Evolutionary conservation across 2,329 filamentous ascomycete genomes (phyloP), one percentile per base, ranked within the genome.

Genomic region (Fusarium devonianum): DNA sequence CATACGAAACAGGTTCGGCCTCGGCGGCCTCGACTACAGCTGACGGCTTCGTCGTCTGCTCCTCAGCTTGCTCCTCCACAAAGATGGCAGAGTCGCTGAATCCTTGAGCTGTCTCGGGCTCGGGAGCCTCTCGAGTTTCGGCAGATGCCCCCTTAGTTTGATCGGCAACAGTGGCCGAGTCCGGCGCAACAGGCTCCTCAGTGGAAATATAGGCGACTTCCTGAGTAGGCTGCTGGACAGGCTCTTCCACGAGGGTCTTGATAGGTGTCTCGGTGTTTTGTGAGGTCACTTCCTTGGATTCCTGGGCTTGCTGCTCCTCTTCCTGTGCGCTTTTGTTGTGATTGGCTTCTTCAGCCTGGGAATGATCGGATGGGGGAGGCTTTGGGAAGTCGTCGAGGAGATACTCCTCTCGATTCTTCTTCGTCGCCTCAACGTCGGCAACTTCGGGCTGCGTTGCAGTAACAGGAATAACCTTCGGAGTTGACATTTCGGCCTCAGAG

Each of bases 1-100:
- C 22, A 17, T 17, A 11, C 38, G 35, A 13, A 2, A 13, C 10
- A 32, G 39, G 14, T 32, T 38, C 30, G 6, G 26, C 36, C 37
- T 60, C 37, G 13, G 32, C 30, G 19, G 39, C 17, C 17, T 63
- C 47, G 19, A 26, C 42, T 25, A 40, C 41, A 16, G 9, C 26
- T 17, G 32, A 12, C 18, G 35, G 23, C 16, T 51, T 46, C 18
- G 14, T 16, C 22, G 56, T 34, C 12, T 48, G 36, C n/a, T 63
- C 51, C 30, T 57, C 63, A 5, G 23, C 16, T 25, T 57, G 39
- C 13, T 58, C 62, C 12, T 53, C 47, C 49, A 64, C 49, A 6
- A 53, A 56, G 29, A 65, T 54, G 12, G 51, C 63, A 37, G 62
- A 64, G 39, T 65, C 60, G 12, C 51, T 60, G 7, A 53, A 61